Evolutionary conservation across 116 monocot genomes (phyloP).

Genomic region (Iris pallida): DNA sequence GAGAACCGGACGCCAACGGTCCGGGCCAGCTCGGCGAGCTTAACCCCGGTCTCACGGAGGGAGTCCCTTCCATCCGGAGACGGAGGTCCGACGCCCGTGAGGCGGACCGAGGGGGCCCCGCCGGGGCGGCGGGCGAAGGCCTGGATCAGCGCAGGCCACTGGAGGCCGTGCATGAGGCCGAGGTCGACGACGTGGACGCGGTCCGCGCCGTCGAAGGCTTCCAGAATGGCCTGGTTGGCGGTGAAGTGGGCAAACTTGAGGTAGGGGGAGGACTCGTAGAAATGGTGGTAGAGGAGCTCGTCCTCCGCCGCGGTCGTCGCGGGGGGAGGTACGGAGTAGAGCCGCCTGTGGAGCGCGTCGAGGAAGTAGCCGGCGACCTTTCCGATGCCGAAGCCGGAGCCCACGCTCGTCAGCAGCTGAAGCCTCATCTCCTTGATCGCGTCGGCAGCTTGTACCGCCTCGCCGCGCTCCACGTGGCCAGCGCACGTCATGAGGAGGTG

Average conservation of each 20-base stretch:
- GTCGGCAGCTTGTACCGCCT: constrained; percentile 8
- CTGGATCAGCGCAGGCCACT: constrained; percentile 44
- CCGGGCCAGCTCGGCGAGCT: constrained; percentile 32
- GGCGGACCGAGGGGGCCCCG: constrained; percentile 27
- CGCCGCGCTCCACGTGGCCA: constrained; percentile 13
- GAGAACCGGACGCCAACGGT: constrained; percentile 34
- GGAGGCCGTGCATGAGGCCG: constrained; percentile 37
- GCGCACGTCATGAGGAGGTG: constrained; percentile 32
- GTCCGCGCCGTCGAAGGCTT: constrained; percentile 34
- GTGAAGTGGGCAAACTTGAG: constrained; percentile 46
- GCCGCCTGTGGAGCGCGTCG: constrained; percentile 21
- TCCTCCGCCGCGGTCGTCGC: constrained; percentile 1
- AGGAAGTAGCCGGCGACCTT: constrained; percentile 37
- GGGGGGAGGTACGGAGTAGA: constrained; percentile 1
- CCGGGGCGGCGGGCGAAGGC: constrained; percentile 40
- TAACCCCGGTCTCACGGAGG: constrained; percentile 30
- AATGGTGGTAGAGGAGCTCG: constrained; percentile 29
- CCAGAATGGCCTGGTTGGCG: constrained; percentile 39
- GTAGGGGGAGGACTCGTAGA: constrained; percentile 43
- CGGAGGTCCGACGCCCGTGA: constrained; percentile 38
- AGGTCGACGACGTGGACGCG: constrained; percentile 43
- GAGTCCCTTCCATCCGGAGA: constrained; percentile 25
- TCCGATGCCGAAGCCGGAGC: constrained; percentile 23
- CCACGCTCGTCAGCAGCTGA: constrained; percentile 16
- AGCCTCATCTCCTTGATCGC: constrained; percentile 23